These are phyloP conservation scores for Pharnaceum exiguum DNA, from an alignment of 148 eudicot species.

Conservation along the genomic window DNA sequence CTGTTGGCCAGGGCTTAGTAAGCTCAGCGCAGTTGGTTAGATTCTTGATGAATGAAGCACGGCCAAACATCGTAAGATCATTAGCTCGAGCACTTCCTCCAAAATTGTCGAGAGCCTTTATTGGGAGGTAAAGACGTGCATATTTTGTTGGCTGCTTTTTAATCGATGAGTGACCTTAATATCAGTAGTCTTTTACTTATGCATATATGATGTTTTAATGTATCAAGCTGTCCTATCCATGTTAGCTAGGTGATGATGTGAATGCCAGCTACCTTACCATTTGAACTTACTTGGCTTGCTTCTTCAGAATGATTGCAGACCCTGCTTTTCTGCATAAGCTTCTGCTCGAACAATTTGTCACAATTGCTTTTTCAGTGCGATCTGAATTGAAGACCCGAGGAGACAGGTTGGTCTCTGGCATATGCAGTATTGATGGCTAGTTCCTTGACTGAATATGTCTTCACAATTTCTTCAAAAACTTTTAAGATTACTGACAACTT, in stretches of 20 bases:
- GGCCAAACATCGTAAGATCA: constrained; percentile 65
- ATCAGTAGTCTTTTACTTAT: neutral
- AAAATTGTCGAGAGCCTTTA: constrained; percentile 64
- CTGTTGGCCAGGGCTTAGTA: constrained; percentile 55
- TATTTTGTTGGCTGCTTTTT: neutral
- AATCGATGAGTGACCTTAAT: neutral
- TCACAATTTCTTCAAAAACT: neutral
- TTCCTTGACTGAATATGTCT: neutral
- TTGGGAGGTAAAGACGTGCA: constrained; percentile 48
- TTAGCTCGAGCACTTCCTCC: constrained; percentile 56
- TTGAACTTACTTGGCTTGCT: neutral
- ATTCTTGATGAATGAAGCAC: constrained; percentile 56
- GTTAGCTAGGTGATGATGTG: neutral
- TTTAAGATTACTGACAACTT: neutral
- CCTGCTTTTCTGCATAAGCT: constrained; percentile 61
- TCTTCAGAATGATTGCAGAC: constrained; percentile 70
- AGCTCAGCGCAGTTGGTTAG: constrained; percentile 75
- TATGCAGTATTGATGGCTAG: neutral
- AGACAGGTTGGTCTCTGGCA: too few species aligned
- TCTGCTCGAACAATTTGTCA: constrained; percentile 66
- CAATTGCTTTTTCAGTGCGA: constrained; percentile 56
- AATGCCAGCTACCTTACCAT: neutral
- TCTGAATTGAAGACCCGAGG: constrained; percentile 62
- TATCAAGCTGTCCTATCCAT: too few species aligned
- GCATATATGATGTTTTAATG: neutral